Evolutionary conservation across 805 yeast genomes (phyloP).

Genomic region (Wickerhamomyces bovis): DNA sequence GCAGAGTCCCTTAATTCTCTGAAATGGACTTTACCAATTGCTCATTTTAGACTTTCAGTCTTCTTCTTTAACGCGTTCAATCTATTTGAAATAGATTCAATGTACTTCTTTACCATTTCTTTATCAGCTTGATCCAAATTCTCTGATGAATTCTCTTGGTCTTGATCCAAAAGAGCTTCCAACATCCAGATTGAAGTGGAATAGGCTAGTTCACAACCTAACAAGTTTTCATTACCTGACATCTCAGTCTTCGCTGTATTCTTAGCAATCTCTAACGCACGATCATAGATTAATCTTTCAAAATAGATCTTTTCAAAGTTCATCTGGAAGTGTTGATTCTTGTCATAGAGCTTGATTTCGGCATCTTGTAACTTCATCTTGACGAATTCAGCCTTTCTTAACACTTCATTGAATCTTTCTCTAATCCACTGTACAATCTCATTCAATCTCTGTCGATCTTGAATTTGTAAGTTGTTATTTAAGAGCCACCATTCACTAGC

Average conservation of each 20-base stretch:
- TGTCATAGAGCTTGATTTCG: conserved; percentile 25
- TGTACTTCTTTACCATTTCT: conserved; percentile 72
- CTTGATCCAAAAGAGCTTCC: conserved; percentile 67
- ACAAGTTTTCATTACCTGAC: conserved; percentile 35
- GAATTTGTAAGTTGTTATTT: conserved; percentile 26
- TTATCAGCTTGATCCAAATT: conserved; percentile 67
- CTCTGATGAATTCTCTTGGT: conserved; percentile 22
- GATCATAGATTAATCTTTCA: conserved; percentile 82
- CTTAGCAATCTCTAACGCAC: conserved; percentile 90
- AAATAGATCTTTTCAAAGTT: conserved; percentile 43
- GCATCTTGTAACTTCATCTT: conserved; percentile 51
- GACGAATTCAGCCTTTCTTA: conserved; percentile 82
- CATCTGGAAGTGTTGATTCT: conserved; percentile 8
- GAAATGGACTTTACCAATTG: neutral
- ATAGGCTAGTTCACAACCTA: conserved; percentile 80
- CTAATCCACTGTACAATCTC: conserved; percentile 77
- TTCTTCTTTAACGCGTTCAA: conserved; percentile 65
- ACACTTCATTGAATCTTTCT: conserved; percentile 78
- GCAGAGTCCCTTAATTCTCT: neutral
- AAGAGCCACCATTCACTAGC: conserved; percentile 90
- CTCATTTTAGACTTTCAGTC: conserved; percentile 24
- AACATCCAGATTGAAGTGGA: conserved; percentile 95
- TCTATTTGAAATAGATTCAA: conserved; percentile 76
- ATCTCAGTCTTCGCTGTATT: conserved; percentile 88
- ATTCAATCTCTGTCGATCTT: conserved; percentile 43